Evolutionary conservation across 1,284 basidiomycete species (phyloP).

Genomic region (Pseudozyma flocculosa): DNA sequence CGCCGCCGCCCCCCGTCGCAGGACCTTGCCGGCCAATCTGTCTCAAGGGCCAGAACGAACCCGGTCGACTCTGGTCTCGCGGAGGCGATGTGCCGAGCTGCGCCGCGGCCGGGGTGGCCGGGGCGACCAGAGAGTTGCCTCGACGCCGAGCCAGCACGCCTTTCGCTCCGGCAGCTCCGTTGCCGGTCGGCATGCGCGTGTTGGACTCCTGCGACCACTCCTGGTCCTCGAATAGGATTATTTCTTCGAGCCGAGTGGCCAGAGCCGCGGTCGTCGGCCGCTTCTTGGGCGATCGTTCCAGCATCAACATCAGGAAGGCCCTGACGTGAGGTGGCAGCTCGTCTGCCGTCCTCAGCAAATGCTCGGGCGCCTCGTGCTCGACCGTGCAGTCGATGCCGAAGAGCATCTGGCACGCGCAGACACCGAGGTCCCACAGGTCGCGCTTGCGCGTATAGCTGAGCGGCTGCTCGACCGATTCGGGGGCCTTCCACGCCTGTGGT

Average conservation of each 20-base stretch:
- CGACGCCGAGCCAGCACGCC: conserved; percentile 13
- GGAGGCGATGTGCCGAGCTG: conserved; percentile 4
- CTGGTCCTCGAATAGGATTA: conserved; percentile 40
- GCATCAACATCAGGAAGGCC: conserved; percentile 35
- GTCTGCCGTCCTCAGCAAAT: conserved; percentile 16
- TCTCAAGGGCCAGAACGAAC: conserved; percentile 51
- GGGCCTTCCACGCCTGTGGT: conserved; percentile 46
- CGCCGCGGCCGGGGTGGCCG: conserved; percentile 8
- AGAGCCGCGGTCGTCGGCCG: conserved; percentile 33
- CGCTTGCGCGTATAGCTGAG: conserved; percentile 46
- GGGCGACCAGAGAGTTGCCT: background rate
- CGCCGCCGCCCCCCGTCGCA: conserved; percentile 4
- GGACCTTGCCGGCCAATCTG: conserved; percentile 8
- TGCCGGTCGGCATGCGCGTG: conserved; percentile 13
- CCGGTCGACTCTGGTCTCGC: conserved; percentile 3
- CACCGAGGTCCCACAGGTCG: conserved; percentile 56
- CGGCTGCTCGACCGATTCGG: conserved; percentile 46
- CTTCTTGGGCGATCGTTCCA: conserved; percentile 42
- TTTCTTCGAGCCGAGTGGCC: conserved; percentile 42
- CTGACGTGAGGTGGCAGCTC: conserved; percentile 24
- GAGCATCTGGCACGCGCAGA: conserved; percentile 51
- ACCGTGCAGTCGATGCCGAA: conserved; percentile 40
- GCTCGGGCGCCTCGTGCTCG: conserved; percentile 37
- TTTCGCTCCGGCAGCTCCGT: conserved; percentile 1
- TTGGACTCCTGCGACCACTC: conserved; percentile 21